Percentiles rank a stretch among this genome's conserved stretches.
These are phyloP conservation scores for Podospora tetraspora DNA, from an alignment of 495 filamentous ascomycete species.

Conservation along the genomic window DNA sequence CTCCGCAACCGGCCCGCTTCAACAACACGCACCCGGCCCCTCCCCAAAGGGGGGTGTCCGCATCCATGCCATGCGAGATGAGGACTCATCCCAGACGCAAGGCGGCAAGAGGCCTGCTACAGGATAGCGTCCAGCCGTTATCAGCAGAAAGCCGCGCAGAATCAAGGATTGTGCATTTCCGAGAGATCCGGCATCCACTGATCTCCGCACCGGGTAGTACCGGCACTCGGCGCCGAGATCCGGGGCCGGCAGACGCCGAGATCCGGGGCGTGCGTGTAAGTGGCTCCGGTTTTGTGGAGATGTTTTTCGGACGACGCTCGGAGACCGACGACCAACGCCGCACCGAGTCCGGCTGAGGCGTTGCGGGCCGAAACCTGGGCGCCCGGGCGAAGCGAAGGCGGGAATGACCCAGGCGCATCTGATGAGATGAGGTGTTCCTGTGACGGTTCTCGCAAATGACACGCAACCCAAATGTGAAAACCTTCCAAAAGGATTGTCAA, in stretches of 20 bases:
- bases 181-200: background rate
- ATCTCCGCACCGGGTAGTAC: background rate
- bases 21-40: background rate
- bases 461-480: no score
- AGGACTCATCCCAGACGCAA: background rate
- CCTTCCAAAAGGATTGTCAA: no score
- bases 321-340: background rate
- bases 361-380: background rate
- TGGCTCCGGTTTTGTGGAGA: background rate
- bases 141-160: background rate
- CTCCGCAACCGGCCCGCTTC: background rate
- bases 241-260: background rate
- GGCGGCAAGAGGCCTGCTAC: background rate
- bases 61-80: background rate
- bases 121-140: background rate
- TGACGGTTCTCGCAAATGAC: no score
- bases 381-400: background rate
- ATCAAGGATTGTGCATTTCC: background rate
- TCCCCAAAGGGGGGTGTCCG: background rate
- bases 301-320: background rate
- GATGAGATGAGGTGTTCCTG: no score
- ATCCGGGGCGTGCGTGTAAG: background rate
- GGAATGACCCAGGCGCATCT: no score
- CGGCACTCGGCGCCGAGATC: background rate
- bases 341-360: background rate